Percentiles rank a stretch among this genome's conserved stretches.
Conservation (phyloP, 495 filamentous ascomycete genomes). For the Penicillium lagena region DNA sequence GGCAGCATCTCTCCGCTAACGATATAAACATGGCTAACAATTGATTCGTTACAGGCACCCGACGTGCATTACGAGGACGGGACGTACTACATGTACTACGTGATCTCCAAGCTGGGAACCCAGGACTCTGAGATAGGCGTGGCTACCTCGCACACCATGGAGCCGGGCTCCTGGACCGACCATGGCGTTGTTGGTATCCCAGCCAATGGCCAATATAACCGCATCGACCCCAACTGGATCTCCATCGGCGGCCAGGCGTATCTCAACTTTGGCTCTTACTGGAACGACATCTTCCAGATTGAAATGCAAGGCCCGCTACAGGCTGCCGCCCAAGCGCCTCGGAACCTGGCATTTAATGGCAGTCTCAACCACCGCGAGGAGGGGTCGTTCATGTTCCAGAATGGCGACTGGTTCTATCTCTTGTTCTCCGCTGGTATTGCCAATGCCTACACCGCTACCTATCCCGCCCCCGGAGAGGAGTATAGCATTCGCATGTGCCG, state of each 20-base stretch:
- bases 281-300: conserved; percentile 60
- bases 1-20: neutral
- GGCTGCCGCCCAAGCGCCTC: conserved; percentile 23
- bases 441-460: conserved; percentile 44
- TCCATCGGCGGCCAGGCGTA: conserved; percentile 37
- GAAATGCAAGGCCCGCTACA: conserved; percentile 41
- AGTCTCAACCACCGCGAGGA: conserved; percentile 51
- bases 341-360: conserved; percentile 50
- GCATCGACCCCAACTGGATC: conserved; percentile 64
- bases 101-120: conserved; percentile 57
- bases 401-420: conserved; percentile 56
- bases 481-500: conserved; percentile 64
- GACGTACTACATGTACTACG: conserved; percentile 69
- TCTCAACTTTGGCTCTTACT: conserved; percentile 66
- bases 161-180: conserved; percentile 54
- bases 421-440: conserved; percentile 60
- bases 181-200: conserved; percentile 44
- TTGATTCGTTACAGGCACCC: conserved; percentile 47
- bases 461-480: conserved; percentile 52
- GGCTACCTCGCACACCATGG: conserved; percentile 56
- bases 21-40: neutral
- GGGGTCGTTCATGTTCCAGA: conserved; percentile 49
- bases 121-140: conserved; percentile 61
- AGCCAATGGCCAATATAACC: conserved; percentile 52
- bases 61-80: conserved; percentile 51